Base-by-base conservation (phyloP, 31 red algal genomes). In the Odonthalia washingtoniensis region DNA sequence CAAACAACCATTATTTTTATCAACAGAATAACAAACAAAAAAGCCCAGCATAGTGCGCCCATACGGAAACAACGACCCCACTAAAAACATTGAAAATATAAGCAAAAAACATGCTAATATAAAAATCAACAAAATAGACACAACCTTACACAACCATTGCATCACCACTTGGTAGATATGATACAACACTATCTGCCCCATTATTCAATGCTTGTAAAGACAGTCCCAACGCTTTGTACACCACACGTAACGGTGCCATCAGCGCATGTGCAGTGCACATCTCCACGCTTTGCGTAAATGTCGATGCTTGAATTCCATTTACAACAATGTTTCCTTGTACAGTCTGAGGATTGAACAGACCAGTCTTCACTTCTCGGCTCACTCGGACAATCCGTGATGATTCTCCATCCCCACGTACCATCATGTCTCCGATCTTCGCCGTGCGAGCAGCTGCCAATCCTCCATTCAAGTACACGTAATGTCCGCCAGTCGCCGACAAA, bases 301-400 rank as follows among this genome's bases (percentile, higher is more conserved):
- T 87, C 4, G 82, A 86, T 31, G 90, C 90, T 39, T 40, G 70
- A 5, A 92, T 57, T 24, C 82, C 82, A 69, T 92, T 72, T 35
- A 92, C 90, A 74, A 92, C 65, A 62, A 92, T 92, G 41, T 87
- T 39, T 9, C 90, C 90, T 35, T 87, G 27, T 42, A 82, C 65
- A 34, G 90, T 92, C 68, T 92, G 90, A 5, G 90, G 90, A 49
- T 92, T 92, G 82, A 82, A 87, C 32, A 92, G 68, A 34, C 90
- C 90, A 44, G 42, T 74, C 27, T 38, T 66, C 44, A 78, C 52
- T 2, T 89, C 75, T 4, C 52, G 43, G 0, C 57, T 33, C 41
- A 95, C 77, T 28, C 65, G 31, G 33, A 70, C 53, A 41, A 95
- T 86, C 41, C 70, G 65, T 39, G 86, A 62, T 26, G 75, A 26